Conservation (phyloP, 768 basidiomycete species). For the Leccinum uliginosum region DNA sequence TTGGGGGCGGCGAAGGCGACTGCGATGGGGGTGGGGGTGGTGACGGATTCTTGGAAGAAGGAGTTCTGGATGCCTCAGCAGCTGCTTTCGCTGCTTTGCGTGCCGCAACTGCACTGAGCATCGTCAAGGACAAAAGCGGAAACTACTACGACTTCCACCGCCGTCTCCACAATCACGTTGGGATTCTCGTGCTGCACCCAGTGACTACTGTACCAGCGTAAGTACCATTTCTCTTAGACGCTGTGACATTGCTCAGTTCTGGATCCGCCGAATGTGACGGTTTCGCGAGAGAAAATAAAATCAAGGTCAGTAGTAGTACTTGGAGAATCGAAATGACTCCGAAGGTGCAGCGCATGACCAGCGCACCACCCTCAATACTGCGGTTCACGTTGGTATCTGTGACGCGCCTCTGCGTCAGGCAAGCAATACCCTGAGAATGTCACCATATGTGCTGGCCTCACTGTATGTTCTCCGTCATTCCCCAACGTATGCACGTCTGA, state of each 20-base stretch:
- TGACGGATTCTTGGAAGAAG: slow-evolving; percentile 14
- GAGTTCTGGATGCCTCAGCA: slow-evolving; percentile 10
- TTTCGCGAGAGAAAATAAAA: too few relatives aligned
- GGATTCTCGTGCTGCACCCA: slow-evolving; percentile 15
- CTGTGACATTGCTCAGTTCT: background rate
- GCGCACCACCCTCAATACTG: too few relatives aligned
- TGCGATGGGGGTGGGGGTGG: slow-evolving; percentile 2
- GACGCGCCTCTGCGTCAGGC: too few relatives aligned
- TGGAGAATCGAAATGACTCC: too few relatives aligned
- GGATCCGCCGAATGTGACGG: slow-evolving; percentile 2
- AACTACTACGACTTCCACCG: background rate
- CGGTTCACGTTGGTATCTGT: too few relatives aligned
- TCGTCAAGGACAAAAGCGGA: slow-evolving; percentile 21
- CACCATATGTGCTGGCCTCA: too few relatives aligned
- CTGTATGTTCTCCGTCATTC: too few relatives aligned
- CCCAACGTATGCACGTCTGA: too few relatives aligned
- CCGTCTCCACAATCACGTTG: slow-evolving; percentile 3
- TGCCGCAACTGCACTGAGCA: slow-evolving; percentile 73
- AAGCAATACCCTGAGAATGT: too few relatives aligned
- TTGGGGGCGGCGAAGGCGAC: slow-evolving; percentile 10
- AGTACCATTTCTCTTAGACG: slow-evolving; percentile 5
- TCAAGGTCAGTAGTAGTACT: too few relatives aligned
- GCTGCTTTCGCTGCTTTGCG: slow-evolving; percentile 54
- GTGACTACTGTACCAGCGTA: slow-evolving; percentile 11
- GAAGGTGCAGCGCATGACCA: too few relatives aligned